A percentile compares a stretch with the other conserved stretches of the same genome.
Conservation (phyloP, 192 early-diverging fungal species). For the Podila verticillata region DNA sequence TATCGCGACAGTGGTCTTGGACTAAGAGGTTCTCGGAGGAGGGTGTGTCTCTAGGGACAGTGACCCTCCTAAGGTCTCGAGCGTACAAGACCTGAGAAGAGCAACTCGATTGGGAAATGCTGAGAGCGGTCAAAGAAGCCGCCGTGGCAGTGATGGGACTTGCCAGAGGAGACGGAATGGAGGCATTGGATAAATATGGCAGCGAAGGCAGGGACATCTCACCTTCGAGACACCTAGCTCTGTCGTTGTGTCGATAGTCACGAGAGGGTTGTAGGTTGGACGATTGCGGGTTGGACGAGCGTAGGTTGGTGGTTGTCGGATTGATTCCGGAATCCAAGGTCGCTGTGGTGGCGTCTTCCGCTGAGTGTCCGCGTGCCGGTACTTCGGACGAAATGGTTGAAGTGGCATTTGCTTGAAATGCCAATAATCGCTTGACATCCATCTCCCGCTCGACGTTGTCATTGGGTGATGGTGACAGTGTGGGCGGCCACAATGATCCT, state of each 20-base stretch:
- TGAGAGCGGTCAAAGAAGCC: conserved; percentile 33
- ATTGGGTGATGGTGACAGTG: neutral
- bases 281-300: too few species aligned
- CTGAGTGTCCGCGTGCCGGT: neutral
- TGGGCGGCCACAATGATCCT: too few species aligned
- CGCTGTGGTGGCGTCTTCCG: neutral
- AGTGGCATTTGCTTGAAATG: neutral
- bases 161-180: conserved; percentile 28
- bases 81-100: conserved; percentile 6
- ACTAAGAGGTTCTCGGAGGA: conserved; percentile 13
- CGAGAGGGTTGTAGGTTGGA: too few species aligned
- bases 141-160: conserved; percentile 43
- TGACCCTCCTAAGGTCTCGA: conserved; percentile 26
- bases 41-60: conserved; percentile 21
- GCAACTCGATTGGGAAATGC: conserved; percentile 12
- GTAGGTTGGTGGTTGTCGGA: too few species aligned
- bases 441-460: neutral
- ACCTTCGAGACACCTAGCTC: neutral
- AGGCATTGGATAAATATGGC: neutral
- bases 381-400: too few species aligned
- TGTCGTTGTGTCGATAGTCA: neutral
- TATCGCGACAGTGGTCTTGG: neutral
- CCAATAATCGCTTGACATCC: neutral
- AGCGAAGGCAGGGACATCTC: neutral
- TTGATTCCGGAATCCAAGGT: neutral